A percentile compares a stretch with the other conserved stretches of the same genome.
phyloP scores from a whole-genome alignment of 2,329 filamentous ascomycete species.

The Septoria linicola region DNA sequence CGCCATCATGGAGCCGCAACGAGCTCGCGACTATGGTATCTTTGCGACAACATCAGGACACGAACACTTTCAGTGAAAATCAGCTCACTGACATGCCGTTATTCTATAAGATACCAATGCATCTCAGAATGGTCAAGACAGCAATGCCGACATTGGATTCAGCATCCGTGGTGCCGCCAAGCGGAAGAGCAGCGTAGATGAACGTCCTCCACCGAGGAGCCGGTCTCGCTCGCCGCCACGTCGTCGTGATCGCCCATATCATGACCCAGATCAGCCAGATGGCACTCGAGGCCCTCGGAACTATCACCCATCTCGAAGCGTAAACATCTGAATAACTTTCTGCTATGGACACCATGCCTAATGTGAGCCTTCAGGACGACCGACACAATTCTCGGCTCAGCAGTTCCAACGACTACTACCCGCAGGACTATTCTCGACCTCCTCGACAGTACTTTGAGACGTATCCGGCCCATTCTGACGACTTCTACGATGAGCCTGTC shows the following conservation, averaged over 20 bases:
- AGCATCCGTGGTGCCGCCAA: slow-evolving; percentile 18
- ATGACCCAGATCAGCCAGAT: slow-evolving; percentile 16
- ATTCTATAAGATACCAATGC: slow-evolving; percentile 18
- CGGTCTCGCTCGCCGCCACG: slow-evolving; percentile 15
- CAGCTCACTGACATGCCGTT: slow-evolving; percentile 19
- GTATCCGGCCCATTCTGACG: slow-evolving; percentile 18
- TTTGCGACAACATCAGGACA: slow-evolving; percentile 15
- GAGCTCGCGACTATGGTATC: slow-evolving; percentile 23
- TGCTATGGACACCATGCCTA: slow-evolving; percentile 12
- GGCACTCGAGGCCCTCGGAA: neutral
- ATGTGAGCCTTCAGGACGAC: slow-evolving; percentile 20
- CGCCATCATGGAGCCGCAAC: slow-evolving; percentile 20
- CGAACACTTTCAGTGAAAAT: slow-evolving; percentile 18
- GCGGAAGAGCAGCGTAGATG: slow-evolving; percentile 6
- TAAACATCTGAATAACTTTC: slow-evolving; percentile 11
- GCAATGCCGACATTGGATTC: slow-evolving; percentile 15
- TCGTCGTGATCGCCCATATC: slow-evolving; percentile 13
- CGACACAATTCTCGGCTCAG: slow-evolving; percentile 14
- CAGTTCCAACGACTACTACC: slow-evolving; percentile 18
- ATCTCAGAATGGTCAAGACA: slow-evolving; percentile 7
- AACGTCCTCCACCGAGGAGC: neutral
- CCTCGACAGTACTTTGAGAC: slow-evolving; percentile 9
- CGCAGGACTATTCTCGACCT: slow-evolving; percentile 12
- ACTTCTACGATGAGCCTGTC: slow-evolving; percentile 22
- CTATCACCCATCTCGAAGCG: slow-evolving; percentile 13